A percentile compares a stretch with the other conserved stretches of the same genome.
Conservation (phyloP, 1,284 basidiomycete species). For the Agroathelia rolfsii region DNA sequence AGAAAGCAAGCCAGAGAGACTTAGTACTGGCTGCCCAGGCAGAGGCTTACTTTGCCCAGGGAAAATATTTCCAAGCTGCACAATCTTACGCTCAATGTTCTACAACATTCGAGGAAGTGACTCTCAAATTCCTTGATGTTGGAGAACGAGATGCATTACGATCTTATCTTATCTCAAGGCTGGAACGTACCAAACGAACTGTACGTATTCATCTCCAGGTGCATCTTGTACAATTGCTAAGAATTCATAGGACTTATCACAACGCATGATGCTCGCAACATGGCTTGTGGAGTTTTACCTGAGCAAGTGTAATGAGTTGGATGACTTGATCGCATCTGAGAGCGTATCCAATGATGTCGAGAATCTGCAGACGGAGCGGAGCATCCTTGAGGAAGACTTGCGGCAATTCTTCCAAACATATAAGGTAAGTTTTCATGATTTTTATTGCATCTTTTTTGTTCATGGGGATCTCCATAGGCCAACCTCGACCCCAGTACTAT, state of each 20-base stretch:
- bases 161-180: conserved; percentile 80
- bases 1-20: conserved; percentile 83
- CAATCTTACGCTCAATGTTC: conserved; percentile 87
- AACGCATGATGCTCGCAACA: conserved; percentile 96
- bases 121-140: conserved; percentile 83
- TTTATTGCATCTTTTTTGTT: conserved; percentile 2
- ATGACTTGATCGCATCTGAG: conserved; percentile 82
- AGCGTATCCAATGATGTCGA: conserved; percentile 80
- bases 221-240: too few species aligned
- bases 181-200: conserved; percentile 74
- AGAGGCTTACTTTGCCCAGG: conserved; percentile 73
- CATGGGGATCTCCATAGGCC: conserved; percentile 39
- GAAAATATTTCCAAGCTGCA: conserved; percentile 84
- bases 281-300: conserved; percentile 99
- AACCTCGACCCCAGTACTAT: conserved; percentile 80
- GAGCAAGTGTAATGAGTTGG: conserved; percentile 91
- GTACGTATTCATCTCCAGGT: conserved; percentile 43
- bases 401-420: conserved; percentile 89
- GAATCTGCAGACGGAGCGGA: conserved; percentile 74
- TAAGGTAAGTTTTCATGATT: conserved; percentile 66
- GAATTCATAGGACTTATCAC: conserved; percentile 77
- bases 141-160: conserved; percentile 89
- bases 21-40: conserved; percentile 81
- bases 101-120: conserved; percentile 86
- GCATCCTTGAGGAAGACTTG: conserved; percentile 87